Evolutionary conservation across 169 alveolate species (phyloP).

Genomic region (Plasmodium inui): DNA sequence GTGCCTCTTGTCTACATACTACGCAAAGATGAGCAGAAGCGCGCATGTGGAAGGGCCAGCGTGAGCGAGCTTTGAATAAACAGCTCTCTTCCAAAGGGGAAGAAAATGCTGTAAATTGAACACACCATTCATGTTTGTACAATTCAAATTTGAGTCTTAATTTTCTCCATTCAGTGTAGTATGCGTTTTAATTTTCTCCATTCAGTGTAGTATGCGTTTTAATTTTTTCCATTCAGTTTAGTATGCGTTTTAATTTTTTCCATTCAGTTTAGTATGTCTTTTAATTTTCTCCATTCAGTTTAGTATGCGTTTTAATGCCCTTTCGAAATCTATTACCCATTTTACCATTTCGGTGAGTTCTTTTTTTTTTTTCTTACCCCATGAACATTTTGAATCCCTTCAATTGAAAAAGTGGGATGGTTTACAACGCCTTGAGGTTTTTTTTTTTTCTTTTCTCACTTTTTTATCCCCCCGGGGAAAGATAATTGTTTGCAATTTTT

Average conservation of each 20-base stretch:
- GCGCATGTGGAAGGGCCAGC: not conserved
- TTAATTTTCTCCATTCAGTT: not conserved
- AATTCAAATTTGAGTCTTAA: not conserved
- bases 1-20: not conserved
- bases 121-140: not conserved
- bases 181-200: too few species aligned
- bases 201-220: too few species aligned
- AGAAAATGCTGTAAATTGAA: not conserved
- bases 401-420: not conserved
- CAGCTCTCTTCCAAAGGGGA: not conserved
- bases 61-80: not conserved
- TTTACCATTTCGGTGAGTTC: not conserved
- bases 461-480: not conserved
- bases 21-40: not conserved
- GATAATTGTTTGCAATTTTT: not conserved
- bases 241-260: too few species aligned
- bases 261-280: too few species aligned
- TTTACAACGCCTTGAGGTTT: not conserved
- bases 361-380: not conserved
- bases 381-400: not conserved
- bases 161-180: too few species aligned
- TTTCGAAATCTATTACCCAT: not conserved
- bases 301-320: not conserved
- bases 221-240: too few species aligned
- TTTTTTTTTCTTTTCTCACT: not conserved